phyloP scores from a whole-genome alignment of 2,329 filamentous ascomycete genomes.

The Trichoderma hamatum region DNA sequence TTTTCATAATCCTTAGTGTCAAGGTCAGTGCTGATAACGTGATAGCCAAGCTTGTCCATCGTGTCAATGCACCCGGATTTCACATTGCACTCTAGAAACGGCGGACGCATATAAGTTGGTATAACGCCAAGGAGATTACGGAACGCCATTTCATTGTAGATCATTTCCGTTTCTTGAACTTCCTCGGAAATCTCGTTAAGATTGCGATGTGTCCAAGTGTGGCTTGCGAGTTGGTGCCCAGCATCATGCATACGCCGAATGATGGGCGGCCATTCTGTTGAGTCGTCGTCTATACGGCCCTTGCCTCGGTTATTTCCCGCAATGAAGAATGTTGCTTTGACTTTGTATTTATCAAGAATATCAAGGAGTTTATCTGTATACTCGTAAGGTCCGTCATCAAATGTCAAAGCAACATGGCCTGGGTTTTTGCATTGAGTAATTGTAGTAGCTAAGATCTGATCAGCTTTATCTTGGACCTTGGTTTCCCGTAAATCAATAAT shows the following conservation, averaged over 20 bases:
- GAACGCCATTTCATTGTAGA: slow-evolving; percentile 50
- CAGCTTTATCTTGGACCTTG: background rate
- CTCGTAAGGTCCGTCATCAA: slow-evolving; percentile 50
- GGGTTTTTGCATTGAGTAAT: slow-evolving; percentile 43
- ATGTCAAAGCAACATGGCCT: slow-evolving; percentile 49
- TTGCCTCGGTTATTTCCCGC: slow-evolving; percentile 48
- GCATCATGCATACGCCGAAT: slow-evolving; percentile 46
- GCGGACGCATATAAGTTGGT: slow-evolving; percentile 50
- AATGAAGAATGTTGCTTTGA: slow-evolving; percentile 49
- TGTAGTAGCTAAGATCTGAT: slow-evolving; percentile 34
- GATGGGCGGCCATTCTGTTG: slow-evolving; percentile 41
- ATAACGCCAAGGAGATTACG: slow-evolving; percentile 47
- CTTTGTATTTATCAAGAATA: slow-evolving; percentile 37
- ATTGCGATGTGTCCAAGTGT: slow-evolving; percentile 53
- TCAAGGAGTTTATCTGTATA: slow-evolving; percentile 49
- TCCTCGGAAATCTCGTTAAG: slow-evolving; percentile 43
- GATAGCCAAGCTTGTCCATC: slow-evolving; percentile 52
- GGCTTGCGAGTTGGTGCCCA: slow-evolving; percentile 52
- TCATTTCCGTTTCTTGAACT: slow-evolving; percentile 45
- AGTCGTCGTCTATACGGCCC: slow-evolving; percentile 45
- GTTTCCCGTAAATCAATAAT: background rate
- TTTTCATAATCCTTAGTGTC: slow-evolving; percentile 65
- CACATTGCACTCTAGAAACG: slow-evolving; percentile 48
- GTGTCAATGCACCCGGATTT: slow-evolving; percentile 45
- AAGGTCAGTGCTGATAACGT: slow-evolving; percentile 59